Evolutionary conservation across 2,329 filamentous ascomycete species (phyloP).

Genomic region (Colletotrichum cordylinicola): DNA sequence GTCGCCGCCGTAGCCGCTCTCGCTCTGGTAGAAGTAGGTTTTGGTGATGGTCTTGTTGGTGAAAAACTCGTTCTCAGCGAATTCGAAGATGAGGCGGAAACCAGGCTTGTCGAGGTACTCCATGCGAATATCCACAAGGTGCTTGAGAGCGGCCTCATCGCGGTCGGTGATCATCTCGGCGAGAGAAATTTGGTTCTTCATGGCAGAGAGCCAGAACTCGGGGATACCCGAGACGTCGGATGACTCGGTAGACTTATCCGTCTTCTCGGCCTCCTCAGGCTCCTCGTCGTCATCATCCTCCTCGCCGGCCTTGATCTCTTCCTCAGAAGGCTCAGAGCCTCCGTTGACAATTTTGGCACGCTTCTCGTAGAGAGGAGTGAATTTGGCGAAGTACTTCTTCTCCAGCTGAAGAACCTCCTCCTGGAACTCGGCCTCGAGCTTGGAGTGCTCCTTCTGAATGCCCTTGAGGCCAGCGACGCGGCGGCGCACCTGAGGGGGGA

Average conservation of each 20-base stretch:
- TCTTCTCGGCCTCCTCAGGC: constrained; percentile 59
- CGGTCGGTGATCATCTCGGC: constrained; percentile 99
- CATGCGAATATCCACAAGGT: constrained; percentile 93
- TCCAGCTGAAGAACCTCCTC: constrained; percentile 97
- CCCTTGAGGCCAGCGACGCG: constrained; percentile 96
- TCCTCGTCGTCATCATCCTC: constrained; percentile 75
- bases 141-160: constrained; percentile 91
- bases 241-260: constrained; percentile 58
- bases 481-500: constrained; percentile 86
- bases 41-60: constrained; percentile 97
- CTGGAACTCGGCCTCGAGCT: constrained; percentile 98
- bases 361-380: constrained; percentile 96
- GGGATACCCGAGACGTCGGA: constrained; percentile 80
- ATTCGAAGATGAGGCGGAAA: constrained; percentile 98
- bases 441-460: constrained; percentile 98
- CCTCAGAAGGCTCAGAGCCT: constrained; percentile 80
- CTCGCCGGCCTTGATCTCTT: constrained; percentile 87
- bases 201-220: constrained; percentile 99
- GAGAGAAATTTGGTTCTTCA: constrained; percentile 99
- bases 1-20: constrained; percentile 97
- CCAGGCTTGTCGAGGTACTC: constrained; percentile 98
- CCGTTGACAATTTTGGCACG: constrained; percentile 94
- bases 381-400: constrained; percentile 99
- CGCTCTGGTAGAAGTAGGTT: constrained; percentile 99
- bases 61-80: constrained; percentile 94